phyloP scores from a whole-genome alignment of 2,329 filamentous ascomycete species.

The Bisporella sp. region DNA sequence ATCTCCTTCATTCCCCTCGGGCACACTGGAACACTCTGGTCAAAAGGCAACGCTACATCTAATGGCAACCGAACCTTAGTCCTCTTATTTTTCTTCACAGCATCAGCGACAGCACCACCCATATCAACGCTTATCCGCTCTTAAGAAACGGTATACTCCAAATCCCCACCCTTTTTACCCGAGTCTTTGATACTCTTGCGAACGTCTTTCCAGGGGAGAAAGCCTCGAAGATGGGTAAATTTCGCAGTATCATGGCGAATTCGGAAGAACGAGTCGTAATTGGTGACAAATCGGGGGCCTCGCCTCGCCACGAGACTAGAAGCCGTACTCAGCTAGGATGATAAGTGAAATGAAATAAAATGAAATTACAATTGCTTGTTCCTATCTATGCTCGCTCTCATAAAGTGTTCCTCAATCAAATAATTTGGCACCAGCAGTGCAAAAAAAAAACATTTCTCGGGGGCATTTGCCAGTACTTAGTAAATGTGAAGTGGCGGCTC shows the following conservation, averaged over 20 bases:
- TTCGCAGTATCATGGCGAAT: not conserved
- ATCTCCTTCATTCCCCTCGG: not conserved
- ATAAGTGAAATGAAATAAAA: too few species aligned
- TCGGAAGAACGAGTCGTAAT: not conserved
- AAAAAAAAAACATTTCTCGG: too few species aligned
- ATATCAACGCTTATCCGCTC: not conserved
- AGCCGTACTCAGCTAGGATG: not conserved
- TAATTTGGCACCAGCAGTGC: too few species aligned
- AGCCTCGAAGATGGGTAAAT: not conserved
- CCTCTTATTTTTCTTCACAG: not conserved
- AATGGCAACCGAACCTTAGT: not conserved
- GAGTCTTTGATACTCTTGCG: not conserved
- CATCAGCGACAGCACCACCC: not conserved
- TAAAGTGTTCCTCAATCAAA: too few species aligned
- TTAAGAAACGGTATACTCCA: too few species aligned
- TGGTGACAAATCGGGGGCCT: not conserved
- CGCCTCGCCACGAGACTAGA: not conserved
- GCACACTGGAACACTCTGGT: not conserved
- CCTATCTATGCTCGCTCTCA: too few species aligned
- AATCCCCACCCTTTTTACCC: not conserved
- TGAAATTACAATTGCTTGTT: too few species aligned
- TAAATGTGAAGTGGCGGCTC: too few species aligned
- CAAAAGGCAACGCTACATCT: not conserved
- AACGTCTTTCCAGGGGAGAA: not conserved
- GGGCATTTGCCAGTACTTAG: too few species aligned